phyloP scores from a whole-genome alignment of 2,329 filamentous ascomycete genomes.

The Tolypocladium ophioglossoides region DNA sequence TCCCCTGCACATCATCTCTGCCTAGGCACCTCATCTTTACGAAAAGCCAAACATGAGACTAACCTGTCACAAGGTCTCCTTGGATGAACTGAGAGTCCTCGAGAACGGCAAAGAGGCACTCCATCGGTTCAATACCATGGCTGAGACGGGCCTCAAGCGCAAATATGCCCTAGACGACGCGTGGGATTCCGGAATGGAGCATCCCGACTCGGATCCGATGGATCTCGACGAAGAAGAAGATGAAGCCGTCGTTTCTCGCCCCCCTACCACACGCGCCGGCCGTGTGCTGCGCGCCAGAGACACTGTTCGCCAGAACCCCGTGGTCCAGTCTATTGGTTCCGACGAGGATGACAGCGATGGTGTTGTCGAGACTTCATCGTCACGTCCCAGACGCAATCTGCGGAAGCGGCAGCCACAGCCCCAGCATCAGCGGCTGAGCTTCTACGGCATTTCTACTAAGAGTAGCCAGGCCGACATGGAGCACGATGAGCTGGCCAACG shows the following conservation, averaged over 20 bases:
- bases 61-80: slow-evolving; percentile 17
- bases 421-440: not conserved
- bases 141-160: slow-evolving; percentile 16
- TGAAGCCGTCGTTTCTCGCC: slow-evolving; percentile 5
- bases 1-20: not conserved
- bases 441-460: slow-evolving; percentile 14
- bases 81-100: slow-evolving; percentile 17
- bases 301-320: slow-evolving; percentile 4
- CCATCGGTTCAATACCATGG: slow-evolving; percentile 9
- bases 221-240: slow-evolving; percentile 17
- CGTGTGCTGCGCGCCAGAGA: slow-evolving; percentile 15
- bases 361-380: slow-evolving; percentile 3
- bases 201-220: slow-evolving; percentile 14
- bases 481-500: slow-evolving; percentile 22
- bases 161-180: slow-evolving; percentile 17
- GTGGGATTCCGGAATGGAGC: slow-evolving; percentile 16
- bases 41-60: slow-evolving; percentile 1
- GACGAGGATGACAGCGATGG: slow-evolving; percentile 10
- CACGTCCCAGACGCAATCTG: slow-evolving; percentile 8
- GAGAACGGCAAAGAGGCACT: slow-evolving; percentile 22
- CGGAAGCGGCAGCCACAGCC: slow-evolving; percentile 13
- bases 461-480: slow-evolving; percentile 13
- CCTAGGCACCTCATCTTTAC: not conserved
- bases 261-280: not conserved
- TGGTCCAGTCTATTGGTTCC: not conserved